Conservation (phyloP, 179 eudicot species). For the Corrigiola litoralis region DNA sequence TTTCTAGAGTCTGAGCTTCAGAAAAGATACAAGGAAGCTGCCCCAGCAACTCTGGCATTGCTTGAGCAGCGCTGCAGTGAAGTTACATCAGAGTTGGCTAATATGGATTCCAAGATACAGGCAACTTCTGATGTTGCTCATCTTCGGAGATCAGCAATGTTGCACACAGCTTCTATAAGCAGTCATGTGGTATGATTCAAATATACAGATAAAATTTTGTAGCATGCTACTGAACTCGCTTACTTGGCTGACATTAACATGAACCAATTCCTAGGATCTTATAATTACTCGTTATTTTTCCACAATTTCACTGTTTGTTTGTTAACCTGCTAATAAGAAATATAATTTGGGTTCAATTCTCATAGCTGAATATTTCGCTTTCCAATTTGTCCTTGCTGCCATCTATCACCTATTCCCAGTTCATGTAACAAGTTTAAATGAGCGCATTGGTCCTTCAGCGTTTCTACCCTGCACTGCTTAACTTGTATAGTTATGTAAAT, state of each 20-base stretch:
- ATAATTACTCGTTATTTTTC: too few species aligned
- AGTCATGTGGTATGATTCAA: conserved; percentile 65
- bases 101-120: conserved; percentile 76
- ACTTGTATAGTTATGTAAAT: too few species aligned
- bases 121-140: conserved; percentile 93
- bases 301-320: too few species aligned
- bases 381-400: background rate
- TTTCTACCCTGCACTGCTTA: too few species aligned
- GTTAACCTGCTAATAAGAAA: background rate
- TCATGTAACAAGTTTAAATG: background rate
- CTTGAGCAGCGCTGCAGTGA: conserved; percentile 93
- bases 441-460: background rate
- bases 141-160: conserved; percentile 87
- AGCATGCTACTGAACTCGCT: background rate
- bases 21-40: conserved; percentile 92
- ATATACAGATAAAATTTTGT: background rate
- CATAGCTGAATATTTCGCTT: background rate
- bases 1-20: conserved; percentile 90
- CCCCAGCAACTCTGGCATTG: conserved; percentile 91
- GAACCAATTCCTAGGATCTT: background rate
- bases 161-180: conserved; percentile 78
- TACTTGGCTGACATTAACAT: background rate
- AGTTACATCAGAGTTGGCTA: conserved; percentile 59
- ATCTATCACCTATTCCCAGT: background rate
- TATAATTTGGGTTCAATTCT: background rate